Evolutionary conservation across 2,329 filamentous ascomycete genomes (phyloP), one percentile per base, ranked within the genome.

Genomic region (Paraphoma chrysanthemicola): DNA sequence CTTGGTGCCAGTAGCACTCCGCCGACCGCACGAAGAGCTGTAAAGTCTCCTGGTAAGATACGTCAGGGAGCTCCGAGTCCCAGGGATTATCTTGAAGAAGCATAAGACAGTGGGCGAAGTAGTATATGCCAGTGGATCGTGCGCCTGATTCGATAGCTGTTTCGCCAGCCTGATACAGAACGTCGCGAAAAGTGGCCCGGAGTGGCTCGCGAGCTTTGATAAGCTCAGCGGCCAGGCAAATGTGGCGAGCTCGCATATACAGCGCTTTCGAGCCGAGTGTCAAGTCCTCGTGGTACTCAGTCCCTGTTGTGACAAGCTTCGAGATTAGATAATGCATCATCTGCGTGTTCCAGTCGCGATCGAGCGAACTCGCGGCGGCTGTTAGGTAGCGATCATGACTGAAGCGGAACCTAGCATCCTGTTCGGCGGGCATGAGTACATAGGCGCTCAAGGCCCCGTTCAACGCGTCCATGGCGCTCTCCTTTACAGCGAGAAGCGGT

Each of bases 271-370:
- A 78, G 2, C 76, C 72, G 23, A 73, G 64, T 28, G 85, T 83
- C 48, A 83, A 83, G 1, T 85, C 81, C 57, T 92, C 88, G 7
- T 67, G 58, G 23, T 84, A 77, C 7, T 80, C 78, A 18, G 80
- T 86, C 66, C 93, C 89, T 64, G 90, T 90, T 74, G 93, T 86
- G 63, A 97, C 86, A 0, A 89, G 90, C 70, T 92, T 89, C 0
- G 91, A 90, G 67, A 97, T 92, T 44, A 93, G 87, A 67, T 93
- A 97, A 76, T 97, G 93, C 93, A 97, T 97, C 57, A 72, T 56
- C 29, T 68, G 58, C 0, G 64, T 73, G 41, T 76, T 65, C 69
- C 69, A 76, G 66, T 90, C 90, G 17, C 85, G 81, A 70, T 93
- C 88, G 49, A 97, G 50, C 3, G 70, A 57, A 6, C 57, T 64